phyloP scores from a whole-genome alignment of 345 rosid species.

The Salix koriyanagi region DNA sequence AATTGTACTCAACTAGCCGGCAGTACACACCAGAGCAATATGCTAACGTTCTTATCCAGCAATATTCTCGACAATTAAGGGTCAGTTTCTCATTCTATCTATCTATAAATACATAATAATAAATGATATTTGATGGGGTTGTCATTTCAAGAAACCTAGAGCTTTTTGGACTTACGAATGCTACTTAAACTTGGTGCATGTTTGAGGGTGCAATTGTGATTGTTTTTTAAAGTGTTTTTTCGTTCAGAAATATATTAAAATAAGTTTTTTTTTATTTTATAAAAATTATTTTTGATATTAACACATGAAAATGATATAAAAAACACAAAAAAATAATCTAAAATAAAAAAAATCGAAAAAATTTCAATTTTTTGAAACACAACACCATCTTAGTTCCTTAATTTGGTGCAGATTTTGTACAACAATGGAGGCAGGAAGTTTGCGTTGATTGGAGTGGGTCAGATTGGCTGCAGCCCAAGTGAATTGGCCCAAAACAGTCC shows the following conservation, averaged over 20 bases:
- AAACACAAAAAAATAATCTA: too few relatives aligned
- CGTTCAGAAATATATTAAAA: too few relatives aligned
- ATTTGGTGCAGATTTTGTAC: conserved; percentile 47
- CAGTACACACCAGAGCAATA: conserved; percentile 55
- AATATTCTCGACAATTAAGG: conserved; percentile 55
- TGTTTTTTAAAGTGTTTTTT: too few relatives aligned
- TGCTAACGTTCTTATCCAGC: conserved; percentile 53
- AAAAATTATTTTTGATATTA: too few relatives aligned
- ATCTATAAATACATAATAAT: background rate
- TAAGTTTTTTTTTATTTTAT: too few relatives aligned
- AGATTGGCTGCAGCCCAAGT: conserved; percentile 85
- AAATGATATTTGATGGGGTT: background rate
- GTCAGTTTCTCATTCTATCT: conserved; percentile 19
- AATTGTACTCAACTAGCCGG: conserved; percentile 42
- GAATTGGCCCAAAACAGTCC: conserved; percentile 58
- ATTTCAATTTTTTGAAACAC: too few relatives aligned
- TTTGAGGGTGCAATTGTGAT: accelerated
- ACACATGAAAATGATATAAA: too few relatives aligned
- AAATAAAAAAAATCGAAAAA: too few relatives aligned
- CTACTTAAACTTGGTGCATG: background rate
- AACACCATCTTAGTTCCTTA: too few relatives aligned
- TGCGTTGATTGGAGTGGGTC: conserved; percentile 71
- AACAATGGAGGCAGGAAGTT: conserved; percentile 77
- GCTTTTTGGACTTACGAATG: background rate
- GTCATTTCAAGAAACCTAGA: background rate